Conservation (phyloP, 345 rosid species). For the Durio zibethinus region DNA sequence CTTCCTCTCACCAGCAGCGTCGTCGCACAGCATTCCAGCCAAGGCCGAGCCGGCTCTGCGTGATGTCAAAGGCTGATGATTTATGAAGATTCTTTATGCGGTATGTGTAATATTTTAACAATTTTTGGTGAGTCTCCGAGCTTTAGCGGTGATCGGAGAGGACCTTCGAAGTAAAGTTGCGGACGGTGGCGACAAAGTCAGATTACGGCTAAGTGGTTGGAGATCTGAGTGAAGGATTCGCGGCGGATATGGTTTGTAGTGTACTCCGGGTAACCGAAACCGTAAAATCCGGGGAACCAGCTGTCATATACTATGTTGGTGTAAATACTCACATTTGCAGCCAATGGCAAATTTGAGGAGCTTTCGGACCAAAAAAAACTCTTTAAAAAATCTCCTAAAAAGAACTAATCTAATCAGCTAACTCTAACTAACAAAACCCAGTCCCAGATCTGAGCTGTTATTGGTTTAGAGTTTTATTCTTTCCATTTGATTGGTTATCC, state of each 20-base stretch:
- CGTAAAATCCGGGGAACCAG: neutral
- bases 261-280: conserved; percentile 11
- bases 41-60: conserved; percentile 62
- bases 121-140: neutral
- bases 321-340: conserved; percentile 12
- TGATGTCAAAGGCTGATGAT: conserved; percentile 43
- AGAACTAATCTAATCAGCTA: neutral
- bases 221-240: conserved; percentile 13
- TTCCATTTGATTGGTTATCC: neutral
- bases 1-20: conserved; percentile 46
- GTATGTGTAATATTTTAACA: neutral
- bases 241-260: conserved; percentile 12
- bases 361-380: neutral
- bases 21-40: conserved; percentile 62
- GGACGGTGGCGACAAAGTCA: neutral
- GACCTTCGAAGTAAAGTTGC: neutral
- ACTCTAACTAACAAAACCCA: neutral
- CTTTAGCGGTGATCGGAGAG: neutral
- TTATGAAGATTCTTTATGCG: neutral
- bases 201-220: neutral
- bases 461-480: neutral
- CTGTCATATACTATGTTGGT: neutral
- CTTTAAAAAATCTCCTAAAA: neutral
- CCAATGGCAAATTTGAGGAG: conserved; percentile 14
- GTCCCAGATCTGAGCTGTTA: neutral